These are phyloP conservation scores for Heliocybe sulcata DNA, from an alignment of 1,284 basidiomycete species.

Conservation along the genomic window DNA sequence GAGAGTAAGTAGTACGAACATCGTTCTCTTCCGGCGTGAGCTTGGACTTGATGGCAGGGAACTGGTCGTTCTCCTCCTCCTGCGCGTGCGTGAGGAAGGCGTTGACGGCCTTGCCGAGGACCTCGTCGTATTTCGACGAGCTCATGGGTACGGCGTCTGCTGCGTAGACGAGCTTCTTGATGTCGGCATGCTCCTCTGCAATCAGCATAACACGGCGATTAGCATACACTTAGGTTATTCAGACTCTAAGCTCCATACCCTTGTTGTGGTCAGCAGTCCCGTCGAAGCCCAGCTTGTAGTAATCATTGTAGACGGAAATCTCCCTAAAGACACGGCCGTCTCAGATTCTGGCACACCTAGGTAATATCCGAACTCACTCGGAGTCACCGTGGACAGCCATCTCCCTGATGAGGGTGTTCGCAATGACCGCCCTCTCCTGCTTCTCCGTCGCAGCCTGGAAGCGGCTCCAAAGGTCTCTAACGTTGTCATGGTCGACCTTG, in stretches of 20 bases:
- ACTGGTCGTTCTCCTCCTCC: conserved; percentile 17
- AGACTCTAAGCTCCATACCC: too few relatives aligned
- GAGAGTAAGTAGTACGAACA: conserved; percentile 12
- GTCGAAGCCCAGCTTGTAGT: conserved; percentile 12
- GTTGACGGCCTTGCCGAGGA: conserved; percentile 15
- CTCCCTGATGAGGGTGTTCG: conserved; percentile 20
- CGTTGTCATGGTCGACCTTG: conserved; percentile 21
- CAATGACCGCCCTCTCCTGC: conserved; percentile 14
- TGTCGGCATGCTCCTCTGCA: conserved; percentile 17
- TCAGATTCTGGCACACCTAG: neutral
- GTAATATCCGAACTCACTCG: conserved; percentile 8
- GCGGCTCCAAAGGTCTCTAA: conserved; percentile 18
- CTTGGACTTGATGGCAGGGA: conserved; percentile 11
- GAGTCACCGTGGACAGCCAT: conserved; percentile 20
- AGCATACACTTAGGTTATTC: too few relatives aligned
- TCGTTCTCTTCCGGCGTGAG: conserved; percentile 16
- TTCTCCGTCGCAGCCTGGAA: conserved; percentile 10
- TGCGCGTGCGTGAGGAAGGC: conserved; percentile 16
- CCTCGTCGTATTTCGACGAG: conserved; percentile 12
- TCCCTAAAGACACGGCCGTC: neutral
- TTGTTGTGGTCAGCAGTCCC: conserved; percentile 15
- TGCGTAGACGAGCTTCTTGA: conserved; percentile 15
- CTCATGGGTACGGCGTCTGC: conserved; percentile 11
- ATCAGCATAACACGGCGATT: too few relatives aligned
- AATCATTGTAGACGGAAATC: conserved; percentile 18